Percentiles rank a stretch among this genome's conserved stretches.
phyloP scores from a whole-genome alignment of 768 basidiomycete species.

The Phylloporus sp. region DNA sequence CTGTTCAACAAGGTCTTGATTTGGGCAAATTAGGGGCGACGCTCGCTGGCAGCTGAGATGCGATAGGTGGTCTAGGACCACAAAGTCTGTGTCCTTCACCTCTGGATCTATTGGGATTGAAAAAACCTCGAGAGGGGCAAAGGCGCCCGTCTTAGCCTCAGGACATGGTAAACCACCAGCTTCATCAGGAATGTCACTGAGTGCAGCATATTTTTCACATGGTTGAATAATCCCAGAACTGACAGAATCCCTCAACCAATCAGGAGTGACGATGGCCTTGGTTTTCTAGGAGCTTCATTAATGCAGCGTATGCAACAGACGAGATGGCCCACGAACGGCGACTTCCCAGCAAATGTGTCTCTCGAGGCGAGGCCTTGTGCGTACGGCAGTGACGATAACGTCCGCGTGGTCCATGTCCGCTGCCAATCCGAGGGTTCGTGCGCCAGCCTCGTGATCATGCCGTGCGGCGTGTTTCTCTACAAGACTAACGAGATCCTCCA shows the following conservation, averaged over 20 bases:
- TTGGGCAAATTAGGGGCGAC: slow-evolving; percentile 65
- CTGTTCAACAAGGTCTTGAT: slow-evolving; percentile 59
- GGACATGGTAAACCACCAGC: slow-evolving; percentile 46
- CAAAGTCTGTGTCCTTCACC: slow-evolving; percentile 14
- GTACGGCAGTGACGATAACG: slow-evolving; percentile 61
- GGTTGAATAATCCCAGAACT: slow-evolving; percentile 41
- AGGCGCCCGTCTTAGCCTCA: slow-evolving; percentile 10
- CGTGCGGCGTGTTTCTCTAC: slow-evolving; percentile 13
- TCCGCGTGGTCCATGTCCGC: slow-evolving; percentile 48
- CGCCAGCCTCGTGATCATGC: neutral
- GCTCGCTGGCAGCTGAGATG: slow-evolving; percentile 59
- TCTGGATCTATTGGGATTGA: slow-evolving; percentile 20
- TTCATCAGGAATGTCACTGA: slow-evolving; percentile 47
- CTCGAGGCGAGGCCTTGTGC: slow-evolving; percentile 65
- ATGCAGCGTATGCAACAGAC: neutral
- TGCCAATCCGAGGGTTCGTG: slow-evolving; percentile 34
- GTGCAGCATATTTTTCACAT: slow-evolving; percentile 53
- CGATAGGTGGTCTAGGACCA: slow-evolving; percentile 27
- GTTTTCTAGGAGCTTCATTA: slow-evolving; percentile 42
- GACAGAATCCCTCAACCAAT: slow-evolving; percentile 66
- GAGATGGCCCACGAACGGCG: slow-evolving; percentile 47
- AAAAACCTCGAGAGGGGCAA: neutral
- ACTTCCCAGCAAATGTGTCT: slow-evolving; percentile 63
- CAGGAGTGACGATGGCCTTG: slow-evolving; percentile 65
- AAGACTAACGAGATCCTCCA: slow-evolving; percentile 26